Conservation (phyloP, 2,329 filamentous ascomycete genomes). For the Thielaviopsis populi region DNA sequence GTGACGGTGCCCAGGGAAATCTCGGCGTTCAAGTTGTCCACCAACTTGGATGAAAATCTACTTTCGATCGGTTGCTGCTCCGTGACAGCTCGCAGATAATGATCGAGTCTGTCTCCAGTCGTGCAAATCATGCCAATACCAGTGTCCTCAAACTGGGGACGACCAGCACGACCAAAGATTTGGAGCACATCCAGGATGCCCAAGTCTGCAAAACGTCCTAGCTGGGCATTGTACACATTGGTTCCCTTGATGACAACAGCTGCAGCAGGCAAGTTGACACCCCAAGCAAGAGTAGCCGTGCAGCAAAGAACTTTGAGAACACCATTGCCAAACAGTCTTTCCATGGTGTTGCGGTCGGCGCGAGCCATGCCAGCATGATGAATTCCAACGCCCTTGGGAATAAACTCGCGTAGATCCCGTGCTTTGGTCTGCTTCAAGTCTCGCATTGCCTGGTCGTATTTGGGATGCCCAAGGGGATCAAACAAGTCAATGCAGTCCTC, state of each 20-base stretch:
- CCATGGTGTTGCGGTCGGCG: constrained; percentile 88
- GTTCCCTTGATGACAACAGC: constrained; percentile 97
- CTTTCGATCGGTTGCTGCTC: constrained; percentile 96
- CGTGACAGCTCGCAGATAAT: constrained; percentile 86
- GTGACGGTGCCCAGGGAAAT: constrained; percentile 89
- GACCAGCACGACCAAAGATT: constrained; percentile 95
- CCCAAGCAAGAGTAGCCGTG: constrained; percentile 95
- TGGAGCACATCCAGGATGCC: constrained; percentile 94
- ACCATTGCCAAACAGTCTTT: constrained; percentile 76
- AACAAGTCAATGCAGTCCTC: constrained; percentile 68
- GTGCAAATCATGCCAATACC: constrained; percentile 98
- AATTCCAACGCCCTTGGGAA: constrained; percentile 81
- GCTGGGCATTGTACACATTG: constrained; percentile 89
- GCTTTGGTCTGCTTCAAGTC: constrained; percentile 80
- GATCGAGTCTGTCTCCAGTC: constrained; percentile 78
- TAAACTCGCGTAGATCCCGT: constrained; percentile 72
- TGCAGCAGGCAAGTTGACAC: constrained; percentile 92
- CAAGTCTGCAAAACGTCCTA: constrained; percentile 90
- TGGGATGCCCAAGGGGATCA: constrained; percentile 62
- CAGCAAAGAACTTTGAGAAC: constrained; percentile 96
- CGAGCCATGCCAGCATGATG: constrained; percentile 96
- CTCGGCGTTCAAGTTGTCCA: constrained; percentile 94
- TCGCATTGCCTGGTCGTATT: constrained; percentile 62
- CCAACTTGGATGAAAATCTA: constrained; percentile 81
- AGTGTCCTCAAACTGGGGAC: constrained; percentile 92